Evolutionary conservation across 164 flowering plant genomes (phyloP).

Genomic region (Euptelea pleiosperma): DNA sequence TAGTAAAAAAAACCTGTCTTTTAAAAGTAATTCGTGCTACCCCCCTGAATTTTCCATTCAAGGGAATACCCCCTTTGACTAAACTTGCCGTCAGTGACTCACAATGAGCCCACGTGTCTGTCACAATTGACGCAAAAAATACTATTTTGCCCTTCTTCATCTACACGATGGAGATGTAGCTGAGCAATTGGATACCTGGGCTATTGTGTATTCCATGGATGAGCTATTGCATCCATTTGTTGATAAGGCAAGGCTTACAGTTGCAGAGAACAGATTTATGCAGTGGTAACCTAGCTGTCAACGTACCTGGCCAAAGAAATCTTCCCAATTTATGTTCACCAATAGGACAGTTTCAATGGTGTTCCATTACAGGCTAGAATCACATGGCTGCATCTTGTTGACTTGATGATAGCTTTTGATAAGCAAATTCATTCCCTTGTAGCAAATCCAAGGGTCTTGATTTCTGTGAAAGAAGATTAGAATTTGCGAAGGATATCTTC

Average conservation of each 20-base stretch:
- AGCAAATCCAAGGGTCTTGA: constrained; percentile 53
- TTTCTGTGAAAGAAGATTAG: constrained; percentile 54
- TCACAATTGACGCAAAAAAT: no score
- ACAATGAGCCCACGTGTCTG: no score
- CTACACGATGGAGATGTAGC: no score
- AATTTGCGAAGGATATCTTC: constrained; percentile 59
- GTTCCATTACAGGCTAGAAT: constrained; percentile 41
- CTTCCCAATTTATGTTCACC: constrained; percentile 52
- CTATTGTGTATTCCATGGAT: constrained; percentile 89
- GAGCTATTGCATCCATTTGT: constrained; percentile 92
- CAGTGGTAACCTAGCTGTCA: constrained; percentile 71
- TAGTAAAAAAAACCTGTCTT: no score
- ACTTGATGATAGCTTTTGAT: constrained; percentile 88
- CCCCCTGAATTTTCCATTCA: no score
- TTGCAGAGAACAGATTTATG: constrained; percentile 97
- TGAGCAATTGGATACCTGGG: no score
- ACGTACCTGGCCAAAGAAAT: constrained; percentile 85
- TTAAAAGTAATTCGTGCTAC: no score
- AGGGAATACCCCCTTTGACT: no score
- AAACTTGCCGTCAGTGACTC: no score
- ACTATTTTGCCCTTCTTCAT: no score
- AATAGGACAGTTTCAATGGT: constrained; percentile 41
- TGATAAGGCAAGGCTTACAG: constrained; percentile 87
- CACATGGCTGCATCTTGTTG: constrained; percentile 83
- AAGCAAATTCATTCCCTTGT: constrained; percentile 61